A percentile compares a stretch with the other conserved stretches of the same genome.
Conservation (phyloP, 176 grass and related monocot species). For the Zizania latifolia region DNA sequence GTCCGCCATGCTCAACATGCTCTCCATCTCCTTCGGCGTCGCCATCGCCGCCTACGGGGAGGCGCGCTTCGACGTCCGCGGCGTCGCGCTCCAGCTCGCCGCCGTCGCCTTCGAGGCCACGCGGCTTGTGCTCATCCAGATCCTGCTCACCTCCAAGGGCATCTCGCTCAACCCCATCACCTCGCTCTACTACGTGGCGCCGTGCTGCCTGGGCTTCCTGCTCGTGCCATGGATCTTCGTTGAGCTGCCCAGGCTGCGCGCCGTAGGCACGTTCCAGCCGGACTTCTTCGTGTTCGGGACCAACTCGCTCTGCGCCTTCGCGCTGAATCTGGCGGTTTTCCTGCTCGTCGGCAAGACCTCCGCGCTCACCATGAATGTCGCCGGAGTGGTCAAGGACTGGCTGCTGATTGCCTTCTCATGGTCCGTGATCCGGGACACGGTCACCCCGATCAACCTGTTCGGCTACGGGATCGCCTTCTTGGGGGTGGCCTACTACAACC, state of each 20-base stretch:
- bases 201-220: slow-evolving; percentile 82
- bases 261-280: slow-evolving; percentile 53
- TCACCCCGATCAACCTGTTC: slow-evolving; percentile 82
- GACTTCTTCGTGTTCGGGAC: slow-evolving; percentile 78
- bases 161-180: slow-evolving; percentile 97
- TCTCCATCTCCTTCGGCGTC: slow-evolving; percentile 93
- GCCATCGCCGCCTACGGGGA: slow-evolving; percentile 95
- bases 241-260: slow-evolving; percentile 69
- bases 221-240: slow-evolving; percentile 75
- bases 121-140: slow-evolving; percentile 90
- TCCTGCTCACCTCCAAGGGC: slow-evolving; percentile 91
- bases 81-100: slow-evolving; percentile 74
- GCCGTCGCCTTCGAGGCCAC: slow-evolving; percentile 90
- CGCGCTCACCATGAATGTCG: slow-evolving; percentile 94
- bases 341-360: slow-evolving; percentile 95
- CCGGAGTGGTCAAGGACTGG: slow-evolving; percentile 95
- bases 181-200: slow-evolving; percentile 85
- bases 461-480: slow-evolving; percentile 88
- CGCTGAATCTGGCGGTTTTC: slow-evolving; percentile 90
- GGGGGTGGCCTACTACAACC: slow-evolving; percentile 89
- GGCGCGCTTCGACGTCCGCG: slow-evolving; percentile 68
- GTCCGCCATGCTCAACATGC: slow-evolving; percentile 88
- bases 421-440: slow-evolving; percentile 86
- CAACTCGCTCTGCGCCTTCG: slow-evolving; percentile 90
- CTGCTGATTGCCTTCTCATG: slow-evolving; percentile 93